phyloP scores from a whole-genome alignment of 306 rosid species.

The Dicorynia guianensis region DNA sequence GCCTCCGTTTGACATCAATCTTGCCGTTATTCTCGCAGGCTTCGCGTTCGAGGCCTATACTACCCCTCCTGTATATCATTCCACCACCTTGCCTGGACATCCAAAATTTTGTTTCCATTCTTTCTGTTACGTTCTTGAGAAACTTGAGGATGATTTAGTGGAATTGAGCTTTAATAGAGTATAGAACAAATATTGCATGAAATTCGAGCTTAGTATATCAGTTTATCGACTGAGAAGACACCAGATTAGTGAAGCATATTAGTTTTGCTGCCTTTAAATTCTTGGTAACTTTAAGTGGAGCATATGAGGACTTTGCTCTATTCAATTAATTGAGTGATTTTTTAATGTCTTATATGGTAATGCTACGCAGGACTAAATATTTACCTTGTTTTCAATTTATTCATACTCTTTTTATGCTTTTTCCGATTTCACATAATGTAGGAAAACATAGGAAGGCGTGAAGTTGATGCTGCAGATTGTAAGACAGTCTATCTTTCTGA shows the following conservation, averaged over 20 bases:
- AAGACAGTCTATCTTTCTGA: slow-evolving; percentile 82
- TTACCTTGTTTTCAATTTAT: slow-evolving; percentile 10
- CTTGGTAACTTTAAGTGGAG: too few relatives aligned
- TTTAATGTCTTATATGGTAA: neutral
- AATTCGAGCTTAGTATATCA: neutral
- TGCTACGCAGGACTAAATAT: neutral
- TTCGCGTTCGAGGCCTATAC: slow-evolving; percentile 90
- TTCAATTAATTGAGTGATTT: neutral
- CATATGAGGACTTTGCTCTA: neutral
- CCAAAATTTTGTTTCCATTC: neutral
- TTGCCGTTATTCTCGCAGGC: slow-evolving; percentile 90
- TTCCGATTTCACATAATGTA: slow-evolving; percentile 44
- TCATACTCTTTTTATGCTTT: slow-evolving; percentile 10
- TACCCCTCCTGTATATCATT: slow-evolving; percentile 67
- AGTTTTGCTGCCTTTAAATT: neutral
- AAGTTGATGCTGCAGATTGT: slow-evolving; percentile 83
- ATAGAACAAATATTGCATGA: neutral
- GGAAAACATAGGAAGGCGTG: slow-evolving; percentile 77
- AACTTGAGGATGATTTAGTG: slow-evolving; percentile 3
- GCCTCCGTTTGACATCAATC: slow-evolving; percentile 85
- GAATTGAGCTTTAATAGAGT: neutral
- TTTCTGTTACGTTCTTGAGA: slow-evolving; percentile 1
- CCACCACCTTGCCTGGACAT: neutral
- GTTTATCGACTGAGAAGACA: neutral
- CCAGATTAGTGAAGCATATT: neutral